A percentile compares a stretch with the other conserved stretches of the same genome.
These are phyloP conservation scores for Aspergillus cejpii DNA, from an alignment of 2,329 filamentous ascomycete genomes.

Conservation along the genomic window DNA sequence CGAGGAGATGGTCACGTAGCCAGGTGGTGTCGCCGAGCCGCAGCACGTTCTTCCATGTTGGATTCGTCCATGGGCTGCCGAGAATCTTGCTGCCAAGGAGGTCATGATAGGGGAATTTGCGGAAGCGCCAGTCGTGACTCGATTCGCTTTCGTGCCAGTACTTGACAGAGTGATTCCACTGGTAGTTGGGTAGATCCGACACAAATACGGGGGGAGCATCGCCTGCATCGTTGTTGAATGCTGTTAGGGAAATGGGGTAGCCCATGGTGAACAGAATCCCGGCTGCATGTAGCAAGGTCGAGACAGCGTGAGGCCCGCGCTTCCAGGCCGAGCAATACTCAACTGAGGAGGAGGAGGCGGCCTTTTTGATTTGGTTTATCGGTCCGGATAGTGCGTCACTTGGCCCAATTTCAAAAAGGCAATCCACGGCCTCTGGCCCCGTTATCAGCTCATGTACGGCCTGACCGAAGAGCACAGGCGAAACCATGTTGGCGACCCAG, in stretches of 20 bases:
- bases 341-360: not conserved
- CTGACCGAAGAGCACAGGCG: not conserved
- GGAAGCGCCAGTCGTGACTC: conserved; percentile 3
- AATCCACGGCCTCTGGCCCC: not conserved
- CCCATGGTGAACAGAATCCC: not conserved
- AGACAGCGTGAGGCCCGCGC: not conserved
- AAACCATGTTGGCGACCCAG: not conserved
- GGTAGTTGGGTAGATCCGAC: conserved; percentile 6
- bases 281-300: not conserved
- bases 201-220: not conserved
- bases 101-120: conserved; percentile 6
- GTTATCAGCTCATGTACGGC: not conserved
- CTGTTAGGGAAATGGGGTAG: not conserved
- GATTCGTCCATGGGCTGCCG: not conserved
- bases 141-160: conserved; percentile 8
- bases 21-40: not conserved
- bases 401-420: not conserved
- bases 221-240: conserved; percentile 1
- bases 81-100: conserved; percentile 8
- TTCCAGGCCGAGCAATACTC: not conserved
- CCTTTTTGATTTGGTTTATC: not conserved
- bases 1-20: conserved; percentile 2
- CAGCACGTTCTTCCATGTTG: conserved; percentile 3
- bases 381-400: not conserved
- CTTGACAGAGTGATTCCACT: conserved; percentile 4